Percentiles rank a stretch among this genome's conserved stretches.
Conservation (phyloP, 345 rosid genomes). For the Acer yangbiense region DNA sequence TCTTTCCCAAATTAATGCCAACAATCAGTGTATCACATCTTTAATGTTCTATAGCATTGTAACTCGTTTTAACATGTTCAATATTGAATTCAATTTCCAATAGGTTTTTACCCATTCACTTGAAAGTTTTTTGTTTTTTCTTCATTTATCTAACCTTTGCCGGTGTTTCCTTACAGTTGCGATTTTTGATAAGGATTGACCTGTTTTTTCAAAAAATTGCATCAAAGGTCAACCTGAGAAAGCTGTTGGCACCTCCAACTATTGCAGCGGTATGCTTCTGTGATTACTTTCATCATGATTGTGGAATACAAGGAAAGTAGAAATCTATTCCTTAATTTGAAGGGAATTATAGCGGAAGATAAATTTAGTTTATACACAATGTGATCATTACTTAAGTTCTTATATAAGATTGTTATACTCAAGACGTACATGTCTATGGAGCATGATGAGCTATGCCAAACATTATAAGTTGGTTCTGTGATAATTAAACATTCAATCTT, state of each 20-base stretch:
- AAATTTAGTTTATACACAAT: too few species aligned
- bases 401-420: background rate
- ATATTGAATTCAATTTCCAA: background rate
- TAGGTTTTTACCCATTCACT: background rate
- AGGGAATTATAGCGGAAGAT: background rate
- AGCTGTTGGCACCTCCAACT: slow-evolving; percentile 32
- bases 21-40: background rate
- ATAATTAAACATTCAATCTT: background rate
- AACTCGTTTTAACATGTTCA: background rate
- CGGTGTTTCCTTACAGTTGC: slow-evolving; percentile 4
- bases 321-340: background rate
- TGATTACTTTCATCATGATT: background rate
- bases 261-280: slow-evolving; percentile 25
- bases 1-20: background rate
- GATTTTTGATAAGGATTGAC: background rate
- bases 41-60: background rate
- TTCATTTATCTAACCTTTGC: slow-evolving; percentile 3
- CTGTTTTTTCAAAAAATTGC: slow-evolving; percentile 1
- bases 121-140: background rate
- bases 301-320: background rate
- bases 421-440: background rate
- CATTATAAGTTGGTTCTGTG: background rate
- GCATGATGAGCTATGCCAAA: background rate
- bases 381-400: background rate
- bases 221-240: slow-evolving; percentile 11